Conservation (phyloP, 179 eudicot species). For the Silene coronaria region DNA sequence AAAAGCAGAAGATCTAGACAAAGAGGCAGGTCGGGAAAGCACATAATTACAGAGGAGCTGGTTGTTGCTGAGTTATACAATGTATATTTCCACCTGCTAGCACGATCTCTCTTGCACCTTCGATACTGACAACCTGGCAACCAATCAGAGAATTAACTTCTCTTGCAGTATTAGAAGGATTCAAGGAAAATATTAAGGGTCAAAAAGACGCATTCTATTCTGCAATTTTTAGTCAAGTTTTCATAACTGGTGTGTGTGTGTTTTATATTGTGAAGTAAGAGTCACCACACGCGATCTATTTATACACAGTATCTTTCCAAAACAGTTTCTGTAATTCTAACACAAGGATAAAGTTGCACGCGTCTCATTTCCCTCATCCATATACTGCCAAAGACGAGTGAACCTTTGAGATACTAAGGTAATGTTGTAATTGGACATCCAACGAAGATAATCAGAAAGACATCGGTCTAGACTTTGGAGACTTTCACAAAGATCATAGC, state of each 20-base stretch:
- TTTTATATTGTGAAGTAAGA: too few species aligned
- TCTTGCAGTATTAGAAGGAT: neutral
- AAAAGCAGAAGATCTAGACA: neutral
- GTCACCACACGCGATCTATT: too few species aligned
- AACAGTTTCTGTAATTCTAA: too few species aligned
- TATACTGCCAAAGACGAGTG: too few species aligned
- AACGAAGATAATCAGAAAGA: neutral
- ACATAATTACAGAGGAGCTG: conserved; percentile 25
- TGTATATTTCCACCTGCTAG: conserved; percentile 89
- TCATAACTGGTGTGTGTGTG: too few species aligned
- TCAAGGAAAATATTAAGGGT: neutral
- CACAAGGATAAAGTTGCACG: too few species aligned
- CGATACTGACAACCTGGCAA: conserved; percentile 55
- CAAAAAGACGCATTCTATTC: neutral
- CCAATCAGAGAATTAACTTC: neutral
- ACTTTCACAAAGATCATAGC: too few species aligned
- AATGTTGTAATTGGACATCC: too few species aligned
- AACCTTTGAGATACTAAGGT: too few species aligned
- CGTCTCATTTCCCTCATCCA: too few species aligned
- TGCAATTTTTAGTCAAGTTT: neutral
- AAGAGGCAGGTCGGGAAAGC: neutral
- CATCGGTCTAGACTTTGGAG: neutral
- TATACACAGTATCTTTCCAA: too few species aligned
- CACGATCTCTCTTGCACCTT: conserved; percentile 87
- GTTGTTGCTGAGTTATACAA: conserved; percentile 91